phyloP scores from a whole-genome alignment of 345 rosid species.

The Corchorus capsularis region DNA sequence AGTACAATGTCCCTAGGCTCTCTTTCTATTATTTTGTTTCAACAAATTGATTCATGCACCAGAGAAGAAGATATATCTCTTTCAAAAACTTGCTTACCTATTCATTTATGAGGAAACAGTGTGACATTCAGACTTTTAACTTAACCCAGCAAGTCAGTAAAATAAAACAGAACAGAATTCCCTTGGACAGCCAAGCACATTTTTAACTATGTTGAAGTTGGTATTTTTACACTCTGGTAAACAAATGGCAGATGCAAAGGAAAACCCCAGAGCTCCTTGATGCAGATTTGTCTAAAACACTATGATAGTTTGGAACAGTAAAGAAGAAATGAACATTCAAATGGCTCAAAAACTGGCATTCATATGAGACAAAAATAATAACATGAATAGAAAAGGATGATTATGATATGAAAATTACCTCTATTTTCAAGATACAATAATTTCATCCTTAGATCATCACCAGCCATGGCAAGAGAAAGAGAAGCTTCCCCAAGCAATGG shows the following conservation, averaged over 20 bases:
- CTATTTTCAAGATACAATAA: conserved; percentile 78
- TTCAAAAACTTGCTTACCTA: no score
- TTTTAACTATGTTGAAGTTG: background rate
- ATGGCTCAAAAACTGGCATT: background rate
- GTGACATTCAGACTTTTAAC: no score
- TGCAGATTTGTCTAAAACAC: background rate
- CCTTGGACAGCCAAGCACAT: background rate
- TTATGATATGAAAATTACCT: conserved; percentile 42
- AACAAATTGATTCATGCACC: no score
- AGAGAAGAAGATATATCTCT: no score
- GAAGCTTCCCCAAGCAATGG: conserved; percentile 61
- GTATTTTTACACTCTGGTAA: background rate
- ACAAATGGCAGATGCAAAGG: background rate
- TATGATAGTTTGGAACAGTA: background rate
- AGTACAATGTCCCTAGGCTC: no score
- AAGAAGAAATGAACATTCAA: background rate
- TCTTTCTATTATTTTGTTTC: no score
- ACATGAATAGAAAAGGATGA: conserved; percentile 4
- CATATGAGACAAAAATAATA: background rate
- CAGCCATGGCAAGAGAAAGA: conserved; percentile 66
- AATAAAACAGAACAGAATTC: background rate
- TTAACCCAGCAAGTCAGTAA: no score
- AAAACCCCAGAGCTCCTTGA: background rate
- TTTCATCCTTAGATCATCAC: conserved; percentile 71
- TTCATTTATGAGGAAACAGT: background rate